Conservation (phyloP, 768 basidiomycete species). For the Filobasidium floriforme region DNA sequence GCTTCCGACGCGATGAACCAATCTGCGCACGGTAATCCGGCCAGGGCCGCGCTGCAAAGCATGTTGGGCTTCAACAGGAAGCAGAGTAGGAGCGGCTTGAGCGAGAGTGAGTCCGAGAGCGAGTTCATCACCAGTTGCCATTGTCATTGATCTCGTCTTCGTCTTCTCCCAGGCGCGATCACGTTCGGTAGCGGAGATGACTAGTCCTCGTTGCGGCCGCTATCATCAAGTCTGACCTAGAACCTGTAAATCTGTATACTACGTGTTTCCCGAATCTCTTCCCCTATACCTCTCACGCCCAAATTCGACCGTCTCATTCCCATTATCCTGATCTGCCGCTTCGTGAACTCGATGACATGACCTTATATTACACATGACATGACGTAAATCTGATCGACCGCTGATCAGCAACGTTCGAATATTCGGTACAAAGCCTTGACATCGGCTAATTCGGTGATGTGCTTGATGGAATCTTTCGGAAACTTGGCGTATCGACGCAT, state of each 20-base stretch:
- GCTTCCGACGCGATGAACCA: conserved; percentile 21
- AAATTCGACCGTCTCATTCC: too few species aligned
- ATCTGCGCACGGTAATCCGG: conserved; percentile 20
- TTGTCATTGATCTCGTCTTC: neutral
- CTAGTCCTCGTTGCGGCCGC: neutral
- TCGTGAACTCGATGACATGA: too few species aligned
- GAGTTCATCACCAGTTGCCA: neutral
- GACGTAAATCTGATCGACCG: too few species aligned
- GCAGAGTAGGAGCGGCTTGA: conserved; percentile 22
- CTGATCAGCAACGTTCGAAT: conserved; percentile 73
- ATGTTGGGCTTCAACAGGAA: conserved; percentile 17
- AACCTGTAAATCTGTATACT: too few species aligned
- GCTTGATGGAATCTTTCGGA: conserved; percentile 57
- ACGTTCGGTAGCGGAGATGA: conserved; percentile 38
- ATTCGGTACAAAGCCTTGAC: conserved; percentile 87
- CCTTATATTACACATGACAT: too few species aligned
- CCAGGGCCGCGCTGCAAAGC: conserved; percentile 11
- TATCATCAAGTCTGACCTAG: too few species aligned
- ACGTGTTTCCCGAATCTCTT: too few species aligned
- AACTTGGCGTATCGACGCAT: conserved; percentile 66
- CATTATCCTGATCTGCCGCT: too few species aligned
- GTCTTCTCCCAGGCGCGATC: conserved; percentile 31
- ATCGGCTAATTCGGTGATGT: conserved; percentile 76
- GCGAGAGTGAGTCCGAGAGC: conserved; percentile 23
- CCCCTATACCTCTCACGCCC: too few species aligned